Evolutionary conservation across 805 yeast species (phyloP).

Genomic region (Wickerhamiella parazyma): DNA sequence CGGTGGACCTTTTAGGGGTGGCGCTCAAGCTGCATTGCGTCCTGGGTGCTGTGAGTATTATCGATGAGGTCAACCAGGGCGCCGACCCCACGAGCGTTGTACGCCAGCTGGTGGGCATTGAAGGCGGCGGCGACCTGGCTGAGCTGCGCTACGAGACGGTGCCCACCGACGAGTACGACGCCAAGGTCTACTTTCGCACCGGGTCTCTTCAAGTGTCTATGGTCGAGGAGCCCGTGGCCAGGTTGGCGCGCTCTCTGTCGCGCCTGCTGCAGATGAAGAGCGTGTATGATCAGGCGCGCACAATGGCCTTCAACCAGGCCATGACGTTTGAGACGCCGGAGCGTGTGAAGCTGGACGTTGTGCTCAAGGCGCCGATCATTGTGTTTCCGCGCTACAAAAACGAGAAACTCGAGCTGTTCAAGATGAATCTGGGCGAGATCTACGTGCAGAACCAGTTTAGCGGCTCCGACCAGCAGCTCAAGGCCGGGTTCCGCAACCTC

Average conservation of each 20-base stretch:
- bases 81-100: constrained; percentile 40
- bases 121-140: constrained; percentile 71
- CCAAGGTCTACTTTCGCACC: constrained; percentile 48
- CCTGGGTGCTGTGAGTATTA: constrained; percentile 64
- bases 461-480: constrained; percentile 34
- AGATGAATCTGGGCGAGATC: constrained; percentile 71
- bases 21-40: constrained; percentile 57
- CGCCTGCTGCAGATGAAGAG: constrained; percentile 76
- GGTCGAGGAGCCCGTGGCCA: constrained; percentile 65
- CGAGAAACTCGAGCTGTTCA: constrained; percentile 37
- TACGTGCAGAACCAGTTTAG: constrained; percentile 50
- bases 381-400: constrained; percentile 47
- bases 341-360: constrained; percentile 56
- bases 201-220: constrained; percentile 68
- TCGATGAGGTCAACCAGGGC: constrained; percentile 60
- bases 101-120: constrained; percentile 60
- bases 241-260: constrained; percentile 50
- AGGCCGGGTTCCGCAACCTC: constrained; percentile 60
- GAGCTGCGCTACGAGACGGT: constrained; percentile 71
- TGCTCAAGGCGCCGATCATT: constrained; percentile 68
- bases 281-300: constrained; percentile 79
- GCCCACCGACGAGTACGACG: constrained; percentile 33
- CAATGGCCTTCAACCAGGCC: constrained; percentile 76
- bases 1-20: constrained; percentile 57
- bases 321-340: constrained; percentile 44